These are phyloP conservation scores for Tillandsia fasciculata DNA, from an alignment of 176 grass and related monocot genomes.

Conservation along the genomic window DNA sequence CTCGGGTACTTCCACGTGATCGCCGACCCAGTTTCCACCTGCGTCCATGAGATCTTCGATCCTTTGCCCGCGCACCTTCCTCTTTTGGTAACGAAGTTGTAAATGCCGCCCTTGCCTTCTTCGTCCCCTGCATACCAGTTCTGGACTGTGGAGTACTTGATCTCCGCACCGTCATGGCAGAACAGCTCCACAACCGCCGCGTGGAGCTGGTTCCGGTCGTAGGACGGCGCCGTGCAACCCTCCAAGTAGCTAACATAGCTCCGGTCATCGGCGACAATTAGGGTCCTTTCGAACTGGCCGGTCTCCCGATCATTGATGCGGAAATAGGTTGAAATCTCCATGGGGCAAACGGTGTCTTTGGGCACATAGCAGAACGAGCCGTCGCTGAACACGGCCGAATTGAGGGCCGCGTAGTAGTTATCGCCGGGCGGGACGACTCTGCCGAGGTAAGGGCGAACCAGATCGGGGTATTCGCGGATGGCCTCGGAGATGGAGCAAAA, in stretches of 20 bases:
- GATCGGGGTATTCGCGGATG: slow-evolving; percentile 80
- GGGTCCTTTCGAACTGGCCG: slow-evolving; percentile 80
- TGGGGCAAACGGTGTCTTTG: slow-evolving; percentile 81
- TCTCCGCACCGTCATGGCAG: slow-evolving; percentile 71
- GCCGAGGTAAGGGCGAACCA: slow-evolving; percentile 59
- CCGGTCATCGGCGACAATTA: slow-evolving; percentile 74
- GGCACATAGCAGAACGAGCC: slow-evolving; percentile 97
- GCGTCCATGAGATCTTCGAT: slow-evolving; percentile 91
- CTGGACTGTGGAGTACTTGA: slow-evolving; percentile 94
- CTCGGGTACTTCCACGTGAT: slow-evolving; percentile 99
- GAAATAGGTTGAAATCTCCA: slow-evolving; percentile 97
- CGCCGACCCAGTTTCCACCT: slow-evolving; percentile 94
- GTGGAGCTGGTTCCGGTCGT: slow-evolving; percentile 82
- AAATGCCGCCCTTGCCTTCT: slow-evolving; percentile 73
- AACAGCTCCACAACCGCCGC: slow-evolving; percentile 87
- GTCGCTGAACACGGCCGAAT: slow-evolving; percentile 88
- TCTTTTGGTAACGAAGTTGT: slow-evolving; percentile 97
- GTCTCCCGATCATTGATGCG: slow-evolving; percentile 89
- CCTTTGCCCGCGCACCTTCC: slow-evolving; percentile 58
- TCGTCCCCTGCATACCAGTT: slow-evolving; percentile 96
- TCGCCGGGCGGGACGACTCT: slow-evolving; percentile 56
- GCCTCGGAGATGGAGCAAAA: slow-evolving; percentile 98
- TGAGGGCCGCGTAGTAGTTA: slow-evolving; percentile 93
- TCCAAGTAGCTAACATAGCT: slow-evolving; percentile 89
- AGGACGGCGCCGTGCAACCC: slow-evolving; percentile 81